Base-by-base conservation (phyloP, 441 rosid genomes). In the Mallotus japonicus region DNA sequence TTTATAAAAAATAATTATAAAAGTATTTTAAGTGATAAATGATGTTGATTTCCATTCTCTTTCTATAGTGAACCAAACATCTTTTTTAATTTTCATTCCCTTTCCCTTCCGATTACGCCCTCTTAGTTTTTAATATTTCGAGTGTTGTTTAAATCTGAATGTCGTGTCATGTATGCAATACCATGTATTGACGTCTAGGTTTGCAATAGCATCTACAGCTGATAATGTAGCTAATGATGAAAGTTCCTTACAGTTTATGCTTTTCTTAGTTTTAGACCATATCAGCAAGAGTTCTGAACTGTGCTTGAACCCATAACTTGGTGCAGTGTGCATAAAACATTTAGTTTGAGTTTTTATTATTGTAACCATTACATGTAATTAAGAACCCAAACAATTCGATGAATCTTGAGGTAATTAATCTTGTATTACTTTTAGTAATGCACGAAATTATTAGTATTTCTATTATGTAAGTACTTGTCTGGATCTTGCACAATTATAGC, bases 231-330 rank as follows among this genome's bases (percentile, higher is more conserved):
- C 70, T 65, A 42, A 44, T 42, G 42, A n/a, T 20, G 59, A 46
- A 34, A 67, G 15, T 42, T 46, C 5, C 34, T 28, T 64, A 5
- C 11, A 46, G 11, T 34, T 49, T 49, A 14, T 37, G n/a, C 63
- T 69, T 69, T 59, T 57, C 32, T 47, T 73, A 16, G 46, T 78
- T 69, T 20, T 8, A 46, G 49, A 32, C 42, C 24, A 20, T 61
- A 34, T 70, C 37, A 47, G 46, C 67, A 62, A 66, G 69, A 61
- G 54, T 32, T 32, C 28, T 17, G 47, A 37, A 57, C 5, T 16
- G 22, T 57, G 46, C 17, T 28, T 40, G 28, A 7, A 16, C 32
- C n/a, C 10, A 14, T 20, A 12, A n/a, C 17, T 14, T 15, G 34
- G 42, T 28, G 34, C 28, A 28, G 65, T 11, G 4, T n/a, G 54